These are phyloP conservation scores for Geotrichum klebahnii DNA, from an alignment of 1,139 yeast species.

Conservation along the genomic window DNA sequence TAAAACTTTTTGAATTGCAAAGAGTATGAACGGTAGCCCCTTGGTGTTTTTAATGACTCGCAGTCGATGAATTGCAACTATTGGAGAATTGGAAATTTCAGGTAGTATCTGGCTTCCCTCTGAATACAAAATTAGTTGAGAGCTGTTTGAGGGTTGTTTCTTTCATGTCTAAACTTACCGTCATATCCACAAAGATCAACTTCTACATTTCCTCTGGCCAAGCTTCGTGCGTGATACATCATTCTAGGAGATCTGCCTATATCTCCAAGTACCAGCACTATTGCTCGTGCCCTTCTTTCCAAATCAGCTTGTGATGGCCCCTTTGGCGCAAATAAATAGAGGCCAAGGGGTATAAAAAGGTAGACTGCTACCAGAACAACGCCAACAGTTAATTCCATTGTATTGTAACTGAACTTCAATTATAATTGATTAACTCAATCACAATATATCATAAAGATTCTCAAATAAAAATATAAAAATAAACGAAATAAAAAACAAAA, in stretches of 20 bases:
- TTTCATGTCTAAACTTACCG: slow-evolving; percentile 42
- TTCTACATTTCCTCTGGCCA: slow-evolving; percentile 61
- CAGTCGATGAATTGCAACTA: slow-evolving; percentile 38
- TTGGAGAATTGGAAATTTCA: slow-evolving; percentile 19
- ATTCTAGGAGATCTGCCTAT: slow-evolving; percentile 94
- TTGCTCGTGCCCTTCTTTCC: slow-evolving; percentile 48
- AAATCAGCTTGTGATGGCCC: slow-evolving; percentile 16
- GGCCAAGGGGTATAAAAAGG: slow-evolving; percentile 20
- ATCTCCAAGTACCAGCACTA: slow-evolving; percentile 86
- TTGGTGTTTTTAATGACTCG: slow-evolving; percentile 45
- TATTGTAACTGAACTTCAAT: too few relatives aligned
- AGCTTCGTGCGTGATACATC: slow-evolving; percentile 82
- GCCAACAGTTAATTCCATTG: slow-evolving; percentile 16
- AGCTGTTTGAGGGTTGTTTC: neutral
- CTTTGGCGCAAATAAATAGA: slow-evolving; percentile 19
- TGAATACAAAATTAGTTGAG: slow-evolving; percentile 1
- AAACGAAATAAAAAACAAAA: too few relatives aligned
- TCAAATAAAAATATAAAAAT: too few relatives aligned
- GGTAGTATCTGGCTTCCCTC: slow-evolving; percentile 17
- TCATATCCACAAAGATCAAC: slow-evolving; percentile 86
- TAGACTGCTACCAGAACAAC: slow-evolving; percentile 18
- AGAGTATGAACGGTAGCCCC: slow-evolving; percentile 52
- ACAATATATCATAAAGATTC: too few relatives aligned
- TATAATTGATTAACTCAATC: too few relatives aligned
- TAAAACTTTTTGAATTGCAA: slow-evolving; percentile 57